Evolutionary conservation across 805 yeast genomes (phyloP).

Genomic region (Yamadazyma akitaensis): DNA sequence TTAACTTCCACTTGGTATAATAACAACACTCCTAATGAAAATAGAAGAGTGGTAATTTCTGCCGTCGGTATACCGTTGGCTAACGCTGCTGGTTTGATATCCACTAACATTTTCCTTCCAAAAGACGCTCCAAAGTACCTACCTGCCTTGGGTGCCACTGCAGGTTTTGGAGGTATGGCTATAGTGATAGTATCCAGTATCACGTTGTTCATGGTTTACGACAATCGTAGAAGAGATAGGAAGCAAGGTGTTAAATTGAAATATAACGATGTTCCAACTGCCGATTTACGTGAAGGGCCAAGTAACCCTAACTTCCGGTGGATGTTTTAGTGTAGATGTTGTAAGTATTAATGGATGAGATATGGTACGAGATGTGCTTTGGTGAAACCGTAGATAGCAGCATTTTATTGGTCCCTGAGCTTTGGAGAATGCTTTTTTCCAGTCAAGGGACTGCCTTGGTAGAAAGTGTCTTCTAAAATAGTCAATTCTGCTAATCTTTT

Average conservation of each 20-base stretch:
- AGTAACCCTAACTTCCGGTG: slow-evolving; percentile 44
- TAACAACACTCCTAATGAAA: slow-evolving; percentile 46
- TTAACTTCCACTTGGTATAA: slow-evolving; percentile 50
- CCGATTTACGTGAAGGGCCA: slow-evolving; percentile 43
- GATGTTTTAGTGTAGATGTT: slow-evolving; percentile 32
- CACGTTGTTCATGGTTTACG: slow-evolving; percentile 36
- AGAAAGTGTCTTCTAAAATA: too few relatives aligned
- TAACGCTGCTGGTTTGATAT: slow-evolving; percentile 31
- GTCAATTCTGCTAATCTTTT: too few relatives aligned
- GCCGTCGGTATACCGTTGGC: slow-evolving; percentile 42
- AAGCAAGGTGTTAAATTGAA: slow-evolving; percentile 37
- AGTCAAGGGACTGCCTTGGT: too few relatives aligned
- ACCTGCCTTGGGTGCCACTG: slow-evolving; percentile 30
- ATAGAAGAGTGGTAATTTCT: slow-evolving; percentile 44
- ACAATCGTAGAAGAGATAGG: slow-evolving; percentile 40
- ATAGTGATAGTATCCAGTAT: slow-evolving; percentile 23
- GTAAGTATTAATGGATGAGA: background rate
- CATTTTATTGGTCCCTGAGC: too few relatives aligned
- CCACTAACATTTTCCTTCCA: slow-evolving; percentile 30
- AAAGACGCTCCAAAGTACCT: slow-evolving; percentile 30
- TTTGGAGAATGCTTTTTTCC: too few relatives aligned
- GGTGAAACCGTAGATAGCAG: background rate
- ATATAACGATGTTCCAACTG: slow-evolving; percentile 41
- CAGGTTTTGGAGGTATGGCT: slow-evolving; percentile 29
- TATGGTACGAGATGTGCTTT: background rate